These are phyloP conservation scores for Teunomyces aglyptinius DNA, from an alignment of 805 yeast species.

Conservation along the genomic window DNA sequence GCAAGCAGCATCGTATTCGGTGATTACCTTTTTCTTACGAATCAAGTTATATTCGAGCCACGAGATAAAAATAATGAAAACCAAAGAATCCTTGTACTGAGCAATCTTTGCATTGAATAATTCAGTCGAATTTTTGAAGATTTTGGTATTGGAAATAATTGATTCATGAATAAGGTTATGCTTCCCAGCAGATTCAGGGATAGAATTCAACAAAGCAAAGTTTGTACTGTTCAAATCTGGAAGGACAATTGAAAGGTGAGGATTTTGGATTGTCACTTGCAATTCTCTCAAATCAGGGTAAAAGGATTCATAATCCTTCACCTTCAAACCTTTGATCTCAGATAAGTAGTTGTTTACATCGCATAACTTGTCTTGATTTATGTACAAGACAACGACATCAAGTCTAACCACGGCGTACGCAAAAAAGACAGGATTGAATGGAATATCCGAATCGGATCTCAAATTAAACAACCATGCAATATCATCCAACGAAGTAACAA, in stretches of 20 bases:
- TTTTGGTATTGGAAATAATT: slow-evolving; percentile 52
- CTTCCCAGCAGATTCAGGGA: slow-evolving; percentile 31
- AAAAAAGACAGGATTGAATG: slow-evolving; percentile 84
- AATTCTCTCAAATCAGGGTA: slow-evolving; percentile 51
- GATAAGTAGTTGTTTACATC: slow-evolving; percentile 25
- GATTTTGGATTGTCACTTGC: slow-evolving; percentile 16
- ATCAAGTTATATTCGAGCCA: slow-evolving; percentile 70
- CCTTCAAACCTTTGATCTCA: slow-evolving; percentile 24
- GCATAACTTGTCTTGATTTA: slow-evolving; percentile 46
- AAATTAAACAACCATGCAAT: slow-evolving; percentile 88
- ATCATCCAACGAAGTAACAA: slow-evolving; percentile 79
- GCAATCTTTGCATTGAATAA: slow-evolving; percentile 68
- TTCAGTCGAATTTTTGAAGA: slow-evolving; percentile 73
- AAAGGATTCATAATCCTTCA: slow-evolving; percentile 55
- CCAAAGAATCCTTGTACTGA: slow-evolving; percentile 81
- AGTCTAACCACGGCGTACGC: slow-evolving; percentile 48
- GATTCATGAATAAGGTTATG: slow-evolving; percentile 25
- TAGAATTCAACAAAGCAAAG: slow-evolving; percentile 28
- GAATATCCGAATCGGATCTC: slow-evolving; percentile 73
- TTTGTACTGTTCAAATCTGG: slow-evolving; percentile 31
- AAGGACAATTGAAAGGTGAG: slow-evolving; percentile 23
- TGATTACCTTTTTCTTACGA: slow-evolving; percentile 40
- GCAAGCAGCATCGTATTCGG: slow-evolving; percentile 65
- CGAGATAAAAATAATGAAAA: slow-evolving; percentile 68
- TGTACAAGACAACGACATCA: slow-evolving; percentile 48